Evolutionary conservation across 495 filamentous ascomycete genomes (phyloP).

Genomic region (Daldinia decipiens): DNA sequence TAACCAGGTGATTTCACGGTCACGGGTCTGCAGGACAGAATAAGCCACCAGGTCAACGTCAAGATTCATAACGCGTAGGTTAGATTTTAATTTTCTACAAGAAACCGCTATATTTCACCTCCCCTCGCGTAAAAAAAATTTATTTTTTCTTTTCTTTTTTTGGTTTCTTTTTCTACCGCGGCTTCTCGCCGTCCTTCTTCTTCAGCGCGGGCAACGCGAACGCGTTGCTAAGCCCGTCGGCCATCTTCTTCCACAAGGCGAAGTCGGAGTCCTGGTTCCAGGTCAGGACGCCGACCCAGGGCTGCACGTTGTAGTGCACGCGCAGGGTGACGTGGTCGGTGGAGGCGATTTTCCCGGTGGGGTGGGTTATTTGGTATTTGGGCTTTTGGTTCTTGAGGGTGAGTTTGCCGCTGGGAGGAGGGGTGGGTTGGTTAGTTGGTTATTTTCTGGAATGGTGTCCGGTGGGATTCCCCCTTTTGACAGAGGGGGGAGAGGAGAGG

Average conservation of each 20-base stretch:
- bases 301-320: slow-evolving; percentile 95
- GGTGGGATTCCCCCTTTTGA: too few species aligned
- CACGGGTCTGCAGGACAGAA: background rate
- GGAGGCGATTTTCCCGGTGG: slow-evolving; percentile 76
- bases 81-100: background rate
- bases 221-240: slow-evolving; percentile 68
- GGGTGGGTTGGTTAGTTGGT: background rate
- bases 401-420: slow-evolving; percentile 66
- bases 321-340: slow-evolving; percentile 76
- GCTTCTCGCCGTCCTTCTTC: slow-evolving; percentile 51
- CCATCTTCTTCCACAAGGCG: slow-evolving; percentile 70
- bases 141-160: too few species aligned
- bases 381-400: slow-evolving; percentile 80
- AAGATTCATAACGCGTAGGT: background rate
- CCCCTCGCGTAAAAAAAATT: background rate
- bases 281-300: slow-evolving; percentile 88
- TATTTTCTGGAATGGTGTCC: too few species aligned
- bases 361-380: slow-evolving; percentile 95
- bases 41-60: background rate
- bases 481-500: background rate
- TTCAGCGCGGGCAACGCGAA: slow-evolving; percentile 84
- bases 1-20: background rate
- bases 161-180: background rate
- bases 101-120: background rate
- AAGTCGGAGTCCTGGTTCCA: slow-evolving; percentile 73